phyloP scores from a whole-genome alignment of 2,329 filamentous ascomycete genomes.

The Botrytis medusae region DNA sequence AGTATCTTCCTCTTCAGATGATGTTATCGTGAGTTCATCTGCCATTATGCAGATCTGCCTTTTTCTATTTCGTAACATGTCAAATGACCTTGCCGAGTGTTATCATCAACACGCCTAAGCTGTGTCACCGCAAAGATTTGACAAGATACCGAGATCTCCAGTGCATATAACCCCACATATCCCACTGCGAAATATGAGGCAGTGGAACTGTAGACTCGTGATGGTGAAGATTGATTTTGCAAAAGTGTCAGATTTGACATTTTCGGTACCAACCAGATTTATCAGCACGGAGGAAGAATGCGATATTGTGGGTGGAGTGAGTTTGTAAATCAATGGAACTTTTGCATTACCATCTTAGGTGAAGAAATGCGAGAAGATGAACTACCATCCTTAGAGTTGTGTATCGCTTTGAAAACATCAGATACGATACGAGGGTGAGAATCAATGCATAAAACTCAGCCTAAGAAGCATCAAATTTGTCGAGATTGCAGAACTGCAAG shows the following conservation, averaged over 20 bases:
- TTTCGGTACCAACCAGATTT: no score
- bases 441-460: background rate
- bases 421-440: background rate
- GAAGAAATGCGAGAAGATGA: background rate
- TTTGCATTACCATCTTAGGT: background rate
- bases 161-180: background rate
- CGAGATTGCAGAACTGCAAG: background rate
- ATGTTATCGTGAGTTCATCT: background rate
- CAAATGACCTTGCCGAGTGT: constrained; percentile 2
- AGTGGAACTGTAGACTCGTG: background rate
- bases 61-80: background rate
- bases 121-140: background rate
- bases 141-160: constrained; percentile 1
- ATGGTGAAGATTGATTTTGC: background rate
- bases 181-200: background rate
- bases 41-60: background rate
- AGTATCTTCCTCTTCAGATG: background rate
- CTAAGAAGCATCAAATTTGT: background rate
- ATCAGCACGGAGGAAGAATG: background rate
- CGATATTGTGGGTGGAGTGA: background rate
- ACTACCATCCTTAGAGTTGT: background rate
- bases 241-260: background rate
- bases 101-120: background rate
- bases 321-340: background rate
- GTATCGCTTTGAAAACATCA: background rate